phyloP scores from a whole-genome alignment of 2,329 filamentous ascomycete species.

The Didymosphaeria variabile region DNA sequence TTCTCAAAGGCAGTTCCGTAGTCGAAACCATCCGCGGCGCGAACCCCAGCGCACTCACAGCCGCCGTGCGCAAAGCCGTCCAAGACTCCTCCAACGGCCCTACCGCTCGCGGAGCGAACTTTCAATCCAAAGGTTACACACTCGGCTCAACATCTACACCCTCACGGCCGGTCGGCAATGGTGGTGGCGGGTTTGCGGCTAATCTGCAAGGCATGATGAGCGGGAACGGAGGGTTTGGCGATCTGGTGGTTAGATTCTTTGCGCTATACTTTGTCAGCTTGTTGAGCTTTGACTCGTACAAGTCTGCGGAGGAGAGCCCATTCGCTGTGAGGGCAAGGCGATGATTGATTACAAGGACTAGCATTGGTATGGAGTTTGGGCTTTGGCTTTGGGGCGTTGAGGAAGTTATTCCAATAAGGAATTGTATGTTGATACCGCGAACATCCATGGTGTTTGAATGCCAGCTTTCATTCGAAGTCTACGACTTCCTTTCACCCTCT shows the following conservation, averaged over 20 bases:
- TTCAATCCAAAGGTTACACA: conserved; percentile 55
- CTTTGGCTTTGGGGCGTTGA: neutral
- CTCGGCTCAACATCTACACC: conserved; percentile 47
- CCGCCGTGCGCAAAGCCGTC: conserved; percentile 56
- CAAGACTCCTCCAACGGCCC: conserved; percentile 50
- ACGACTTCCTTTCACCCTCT: neutral
- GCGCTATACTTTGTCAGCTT: conserved; percentile 57
- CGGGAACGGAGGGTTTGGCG: conserved; percentile 48
- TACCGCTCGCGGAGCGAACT: conserved; percentile 44
- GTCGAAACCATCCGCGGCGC: conserved; percentile 59
- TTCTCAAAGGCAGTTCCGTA: conserved; percentile 55
- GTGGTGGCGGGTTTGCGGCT: conserved; percentile 34
- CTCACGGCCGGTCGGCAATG: conserved; percentile 30
- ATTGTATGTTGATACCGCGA: neutral
- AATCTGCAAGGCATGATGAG: conserved; percentile 35
- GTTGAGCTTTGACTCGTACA: conserved; percentile 56
- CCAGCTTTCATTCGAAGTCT: no score
- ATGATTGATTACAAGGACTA: neutral
- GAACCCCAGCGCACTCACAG: conserved; percentile 58
- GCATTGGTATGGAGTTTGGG: conserved; percentile 1
- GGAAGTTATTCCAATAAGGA: neutral
- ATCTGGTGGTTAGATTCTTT: conserved; percentile 55
- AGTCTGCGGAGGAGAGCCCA: conserved; percentile 55
- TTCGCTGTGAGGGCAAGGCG: conserved; percentile 51
- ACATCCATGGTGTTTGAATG: no score